A percentile compares a stretch with the other conserved stretches of the same genome.
These are phyloP conservation scores for Mycogone perniciosa DNA, from an alignment of 2,329 filamentous ascomycete species.

Conservation along the genomic window DNA sequence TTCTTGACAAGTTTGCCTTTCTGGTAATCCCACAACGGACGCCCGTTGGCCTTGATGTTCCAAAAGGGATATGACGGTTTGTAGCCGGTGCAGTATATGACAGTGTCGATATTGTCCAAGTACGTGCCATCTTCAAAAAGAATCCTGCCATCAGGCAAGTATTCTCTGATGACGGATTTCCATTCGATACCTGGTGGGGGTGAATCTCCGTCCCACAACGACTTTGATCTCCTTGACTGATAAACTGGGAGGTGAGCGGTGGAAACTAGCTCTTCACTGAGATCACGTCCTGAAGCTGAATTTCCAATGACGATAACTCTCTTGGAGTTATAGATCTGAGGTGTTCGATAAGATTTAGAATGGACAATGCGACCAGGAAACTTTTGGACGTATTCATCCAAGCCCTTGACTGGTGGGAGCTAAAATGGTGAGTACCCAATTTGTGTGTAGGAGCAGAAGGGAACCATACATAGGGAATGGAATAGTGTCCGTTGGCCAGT, in stretches of 20 bases:
- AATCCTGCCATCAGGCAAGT: constrained; percentile 35
- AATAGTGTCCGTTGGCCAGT: constrained; percentile 39
- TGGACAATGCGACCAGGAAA: constrained; percentile 37
- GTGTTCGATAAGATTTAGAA: constrained; percentile 40
- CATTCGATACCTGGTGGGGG: constrained; percentile 44
- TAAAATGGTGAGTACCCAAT: constrained; percentile 14
- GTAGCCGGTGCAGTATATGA: constrained; percentile 40
- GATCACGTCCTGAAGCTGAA: constrained; percentile 38
- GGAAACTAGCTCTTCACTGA: constrained; percentile 31
- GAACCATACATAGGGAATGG: constrained; percentile 37
- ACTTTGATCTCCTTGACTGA: constrained; percentile 43
- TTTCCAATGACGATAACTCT: constrained; percentile 37
- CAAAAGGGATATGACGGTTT: constrained; percentile 41
- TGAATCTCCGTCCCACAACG: constrained; percentile 43
- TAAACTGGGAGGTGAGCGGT: constrained; percentile 39
- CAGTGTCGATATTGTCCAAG: constrained; percentile 30
- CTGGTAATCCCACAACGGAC: constrained; percentile 44
- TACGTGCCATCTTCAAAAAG: constrained; percentile 33
- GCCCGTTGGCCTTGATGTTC: constrained; percentile 40
- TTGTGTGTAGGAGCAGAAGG: too few species aligned
- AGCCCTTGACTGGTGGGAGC: constrained; percentile 41
- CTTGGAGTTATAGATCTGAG: constrained; percentile 26
- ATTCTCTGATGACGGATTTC: constrained; percentile 47
- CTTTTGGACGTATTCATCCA: constrained; percentile 32
- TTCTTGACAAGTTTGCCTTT: constrained; percentile 35